Base-by-base conservation (phyloP, 2,329 filamentous ascomycete species). In the Phoma sp. region DNA sequence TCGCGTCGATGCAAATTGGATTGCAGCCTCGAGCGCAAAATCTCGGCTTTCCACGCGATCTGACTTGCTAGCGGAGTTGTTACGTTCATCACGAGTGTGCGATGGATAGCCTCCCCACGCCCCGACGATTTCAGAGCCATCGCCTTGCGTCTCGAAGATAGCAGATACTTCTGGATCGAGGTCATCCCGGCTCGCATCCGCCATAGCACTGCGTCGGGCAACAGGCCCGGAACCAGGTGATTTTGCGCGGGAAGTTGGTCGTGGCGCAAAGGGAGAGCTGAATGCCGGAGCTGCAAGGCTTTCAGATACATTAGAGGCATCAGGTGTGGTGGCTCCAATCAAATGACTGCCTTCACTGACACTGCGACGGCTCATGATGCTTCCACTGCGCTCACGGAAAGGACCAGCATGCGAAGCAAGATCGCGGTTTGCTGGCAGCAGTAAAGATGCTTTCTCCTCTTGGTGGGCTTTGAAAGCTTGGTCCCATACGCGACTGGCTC, bases 101-200 rank as follows among this genome's bases (percentile, higher is more conserved):
- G 76, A 79, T 1, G 79, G 77, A 37, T 77, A 82, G 2, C 75
- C 71, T 24, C 76, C 72, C 79, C 79, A 82, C 2, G 77, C 69
- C n/a, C 74, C 72, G 3, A 73, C 62, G 23, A 67, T 56, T 1
- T 66, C 59, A 11, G 32, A 30, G 14, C 50, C 54, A 32, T 73
- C 70, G 11, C 59, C 61, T 46, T 73, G 71, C 30, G 47, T 67
- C 25, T 70, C 60, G 29, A 68, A 73, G 10, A 47, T 63, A 23
- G 43, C 32, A 7, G 63, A 58, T 1, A 65, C 18, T 4, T 65
- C 63, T 14, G 60, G 48, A 9, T 43, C 52, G 4, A 51, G 13
- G 2, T 39, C 49, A 3, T 51, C 8, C 35, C 60, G 57, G 13
- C 48, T 43, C 7, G 41, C 32, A 18, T 63, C 55, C 2, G 44